Percentiles rank a stretch among this genome's conserved stretches.
Conservation (phyloP, 192 early-diverging fungal species). For the Spizellomyces punctatus region DNA sequence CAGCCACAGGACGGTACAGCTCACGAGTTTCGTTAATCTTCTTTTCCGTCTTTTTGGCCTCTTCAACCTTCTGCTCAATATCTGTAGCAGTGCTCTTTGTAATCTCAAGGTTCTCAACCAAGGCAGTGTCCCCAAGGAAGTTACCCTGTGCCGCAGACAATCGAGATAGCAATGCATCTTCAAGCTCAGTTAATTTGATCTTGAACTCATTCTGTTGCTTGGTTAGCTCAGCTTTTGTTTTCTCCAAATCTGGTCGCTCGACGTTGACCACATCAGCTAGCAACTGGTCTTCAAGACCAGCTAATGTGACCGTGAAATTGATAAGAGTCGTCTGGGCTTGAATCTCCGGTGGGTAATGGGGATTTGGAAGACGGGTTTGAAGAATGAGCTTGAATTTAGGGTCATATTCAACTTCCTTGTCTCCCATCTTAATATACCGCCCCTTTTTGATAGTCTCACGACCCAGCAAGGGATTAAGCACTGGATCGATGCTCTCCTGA, state of each 20-base stretch:
- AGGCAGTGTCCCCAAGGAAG: conserved; percentile 67
- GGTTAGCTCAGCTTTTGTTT: conserved; percentile 65
- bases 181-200: conserved; percentile 63
- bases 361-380: conserved; percentile 64
- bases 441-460: conserved; percentile 71
- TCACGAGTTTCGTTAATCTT: conserved; percentile 73
- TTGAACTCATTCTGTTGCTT: conserved; percentile 75
- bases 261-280: conserved; percentile 71
- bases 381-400: conserved; percentile 63
- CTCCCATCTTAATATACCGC: conserved; percentile 67
- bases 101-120: conserved; percentile 67
- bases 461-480: conserved; percentile 64
- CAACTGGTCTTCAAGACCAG: conserved; percentile 66
- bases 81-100: conserved; percentile 67
- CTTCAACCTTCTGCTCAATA: conserved; percentile 67
- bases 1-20: conserved; percentile 65
- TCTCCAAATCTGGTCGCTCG: conserved; percentile 65
- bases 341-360: conserved; percentile 71
- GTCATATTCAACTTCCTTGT: conserved; percentile 72
- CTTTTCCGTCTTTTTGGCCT: conserved; percentile 67
- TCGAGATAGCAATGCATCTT: conserved; percentile 62
- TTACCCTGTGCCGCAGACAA: conserved; percentile 65
- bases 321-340: conserved; percentile 68
- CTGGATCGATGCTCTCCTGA: conserved; percentile 61
- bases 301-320: conserved; percentile 69